Evolutionary conservation across 2,329 filamentous ascomycete genomes (phyloP).

Genomic region (Nemania sp.): DNA sequence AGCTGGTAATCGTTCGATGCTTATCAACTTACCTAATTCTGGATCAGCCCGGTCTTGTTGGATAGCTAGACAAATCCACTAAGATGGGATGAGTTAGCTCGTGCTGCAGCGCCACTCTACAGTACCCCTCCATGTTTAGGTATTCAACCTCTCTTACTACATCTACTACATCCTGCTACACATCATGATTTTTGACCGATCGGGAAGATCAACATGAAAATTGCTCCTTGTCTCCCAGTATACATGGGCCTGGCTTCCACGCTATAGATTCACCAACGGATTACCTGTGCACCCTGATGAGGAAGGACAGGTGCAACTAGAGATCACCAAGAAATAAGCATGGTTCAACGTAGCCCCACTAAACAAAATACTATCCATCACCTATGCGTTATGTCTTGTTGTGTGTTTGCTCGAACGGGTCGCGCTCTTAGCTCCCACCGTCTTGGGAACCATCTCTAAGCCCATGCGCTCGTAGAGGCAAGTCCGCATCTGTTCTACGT

Average conservation of each 20-base stretch:
- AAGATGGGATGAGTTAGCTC: neutral
- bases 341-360: constrained; percentile 13
- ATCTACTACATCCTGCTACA: constrained; percentile 2
- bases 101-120: constrained; percentile 4
- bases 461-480: too few relatives aligned
- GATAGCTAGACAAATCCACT: neutral
- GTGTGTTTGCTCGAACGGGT: neutral
- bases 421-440: too few relatives aligned
- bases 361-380: constrained; percentile 2
- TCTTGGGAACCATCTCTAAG: too few relatives aligned
- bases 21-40: constrained; percentile 2
- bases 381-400: neutral
- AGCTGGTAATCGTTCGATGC: neutral
- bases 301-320: neutral
- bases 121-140: constrained; percentile 9
- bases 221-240: neutral
- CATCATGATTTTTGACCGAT: neutral
- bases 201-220: neutral
- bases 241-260: neutral
- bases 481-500: too few relatives aligned
- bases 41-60: neutral
- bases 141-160: too few relatives aligned
- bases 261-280: neutral
- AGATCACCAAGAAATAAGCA: neutral
- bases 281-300: neutral